A percentile compares a stretch with the other conserved stretches of the same genome.
Conservation (phyloP, 2,329 filamentous ascomycete genomes). For the Penicillium sp. region DNA sequence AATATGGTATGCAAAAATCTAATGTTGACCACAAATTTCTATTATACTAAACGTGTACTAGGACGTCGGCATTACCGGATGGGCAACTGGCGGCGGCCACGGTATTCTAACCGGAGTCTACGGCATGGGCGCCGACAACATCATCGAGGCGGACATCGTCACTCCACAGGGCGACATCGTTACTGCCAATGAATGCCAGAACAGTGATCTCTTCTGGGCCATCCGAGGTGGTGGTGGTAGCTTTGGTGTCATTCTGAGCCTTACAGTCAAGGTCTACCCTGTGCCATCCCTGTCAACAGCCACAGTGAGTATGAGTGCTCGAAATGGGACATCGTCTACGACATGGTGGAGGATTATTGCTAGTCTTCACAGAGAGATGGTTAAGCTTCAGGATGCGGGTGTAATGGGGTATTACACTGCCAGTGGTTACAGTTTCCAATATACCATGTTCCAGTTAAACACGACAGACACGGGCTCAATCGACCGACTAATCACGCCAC, state of each 20-base stretch:
- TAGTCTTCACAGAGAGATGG: background rate
- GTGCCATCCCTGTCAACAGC: background rate
- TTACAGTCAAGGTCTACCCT: background rate
- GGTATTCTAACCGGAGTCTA: slow-evolving; percentile 53
- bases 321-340: background rate
- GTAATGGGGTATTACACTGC: slow-evolving; percentile 2
- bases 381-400: background rate
- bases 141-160: slow-evolving; percentile 55
- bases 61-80: slow-evolving; percentile 55
- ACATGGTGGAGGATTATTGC: background rate
- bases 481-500: background rate
- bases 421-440: background rate
- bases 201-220: slow-evolving; percentile 57
- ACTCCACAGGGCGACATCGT: slow-evolving; percentile 51
- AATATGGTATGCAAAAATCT: slow-evolving; percentile 15
- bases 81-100: slow-evolving; percentile 58
- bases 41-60: slow-evolving; percentile 1
- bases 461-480: background rate
- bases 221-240: slow-evolving; percentile 47
- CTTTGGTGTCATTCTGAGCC: slow-evolving; percentile 10
- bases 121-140: slow-evolving; percentile 55
- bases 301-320: background rate
- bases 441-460: slow-evolving; percentile 4
- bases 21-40: background rate
- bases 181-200: slow-evolving; percentile 47